Evolutionary conservation across 2,329 filamentous ascomycete species (phyloP), one percentile per base, ranked within the genome.

Genomic region (Orbilia oligospora): DNA sequence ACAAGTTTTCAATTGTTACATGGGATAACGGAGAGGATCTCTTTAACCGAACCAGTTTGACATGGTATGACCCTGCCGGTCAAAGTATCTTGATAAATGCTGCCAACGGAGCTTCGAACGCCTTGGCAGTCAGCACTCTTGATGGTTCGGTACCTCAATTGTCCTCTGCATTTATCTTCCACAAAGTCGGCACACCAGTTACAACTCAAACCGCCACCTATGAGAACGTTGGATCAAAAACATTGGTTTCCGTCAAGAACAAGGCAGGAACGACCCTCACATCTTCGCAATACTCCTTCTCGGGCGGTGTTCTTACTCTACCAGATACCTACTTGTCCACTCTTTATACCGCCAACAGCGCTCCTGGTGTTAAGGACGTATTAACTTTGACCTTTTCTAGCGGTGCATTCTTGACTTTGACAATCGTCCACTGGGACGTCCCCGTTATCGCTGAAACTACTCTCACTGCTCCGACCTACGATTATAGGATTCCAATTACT

Each of bases 11-110:
- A 0, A 85, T 86, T 4, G 83, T 90, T 0, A 82, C 90, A 6
- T 90, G 89, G 89, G 89, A 90, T 81, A 90, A 89, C 76, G 89
- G 89, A 1, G 88, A 90, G 80, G 87, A 88, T 46, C 84, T 89
- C 8, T 76, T 76, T 12, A 84, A 90, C 81, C 87, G 89, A 38
- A 83, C 83, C 0, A 84, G 85, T 0, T 85, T 86, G 49, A 80
- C 81, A 1, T 90, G 88, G 88, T 84, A 87, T 16, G 89, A 90
- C 76, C 83, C 84, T 0, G 85, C 86, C 0, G 85, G 85, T 0
- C 82, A 88, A 4, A 83, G 86, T 8, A 87, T 90, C 73, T 83
- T 89, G 58, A 82, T 85, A 10, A 85, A 86, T 33, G 87, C 86
- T 0, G 83, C 83, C 0, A 83, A 84, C 6, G 86, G 86, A 0